Conservation (phyloP, 345 rosid species). For the Citrus mangshanensis region DNA sequence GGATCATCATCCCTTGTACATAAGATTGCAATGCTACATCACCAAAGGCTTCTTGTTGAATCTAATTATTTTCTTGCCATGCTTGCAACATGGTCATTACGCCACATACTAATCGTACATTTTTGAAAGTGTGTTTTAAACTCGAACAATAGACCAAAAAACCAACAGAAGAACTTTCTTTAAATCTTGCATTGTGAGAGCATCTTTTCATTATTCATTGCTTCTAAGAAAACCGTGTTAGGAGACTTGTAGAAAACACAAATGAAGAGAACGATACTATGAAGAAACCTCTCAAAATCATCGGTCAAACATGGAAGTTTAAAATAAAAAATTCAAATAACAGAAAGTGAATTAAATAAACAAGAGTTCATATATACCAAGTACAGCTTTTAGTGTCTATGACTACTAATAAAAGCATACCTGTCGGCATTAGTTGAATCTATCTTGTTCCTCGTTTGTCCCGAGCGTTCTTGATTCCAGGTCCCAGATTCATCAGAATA, state of each 20-base stretch:
- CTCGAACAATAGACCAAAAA: neutral
- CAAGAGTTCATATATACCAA: neutral
- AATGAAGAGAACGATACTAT: neutral
- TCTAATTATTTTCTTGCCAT: neutral
- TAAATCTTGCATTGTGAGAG: neutral
- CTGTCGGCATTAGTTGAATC: constrained; percentile 37
- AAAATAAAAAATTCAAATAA: constrained; percentile 12
- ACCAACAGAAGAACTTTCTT: neutral
- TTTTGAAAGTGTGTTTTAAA: neutral
- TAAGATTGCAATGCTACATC: too few species aligned
- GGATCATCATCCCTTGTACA: too few species aligned
- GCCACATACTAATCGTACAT: neutral
- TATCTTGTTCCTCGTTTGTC: constrained; percentile 27
- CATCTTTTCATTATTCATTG: neutral
- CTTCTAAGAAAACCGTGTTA: neutral
- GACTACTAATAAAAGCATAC: constrained; percentile 20
- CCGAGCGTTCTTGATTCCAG: constrained; percentile 29
- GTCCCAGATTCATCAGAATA: constrained; percentile 40
- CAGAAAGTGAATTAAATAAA: neutral
- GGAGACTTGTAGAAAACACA: neutral
- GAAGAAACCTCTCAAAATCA: neutral
- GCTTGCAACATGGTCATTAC: neutral
- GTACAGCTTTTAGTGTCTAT: neutral
- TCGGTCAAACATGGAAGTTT: neutral
- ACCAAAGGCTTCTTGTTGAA: neutral